A percentile compares a stretch with the other conserved stretches of the same genome.
Evolutionary conservation across 148 eudicot genomes (phyloP).

Genomic region (Nepenthes mirabilis): DNA sequence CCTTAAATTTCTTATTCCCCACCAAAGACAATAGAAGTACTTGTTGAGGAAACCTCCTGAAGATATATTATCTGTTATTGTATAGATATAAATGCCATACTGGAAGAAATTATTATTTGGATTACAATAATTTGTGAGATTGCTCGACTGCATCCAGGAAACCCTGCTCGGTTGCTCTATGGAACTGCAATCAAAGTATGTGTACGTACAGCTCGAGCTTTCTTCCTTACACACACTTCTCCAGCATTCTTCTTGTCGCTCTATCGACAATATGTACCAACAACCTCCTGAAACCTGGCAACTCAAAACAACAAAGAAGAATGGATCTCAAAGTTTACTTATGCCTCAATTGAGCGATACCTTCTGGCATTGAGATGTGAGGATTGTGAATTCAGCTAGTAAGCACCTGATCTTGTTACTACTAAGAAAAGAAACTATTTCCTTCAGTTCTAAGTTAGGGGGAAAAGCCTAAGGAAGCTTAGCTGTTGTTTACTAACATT

Average conservation of each 20-base stretch:
- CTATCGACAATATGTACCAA: slow-evolving; percentile 38
- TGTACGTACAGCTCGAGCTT: slow-evolving; percentile 15
- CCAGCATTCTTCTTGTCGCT: slow-evolving; percentile 50
- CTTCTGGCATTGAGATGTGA: too few species aligned
- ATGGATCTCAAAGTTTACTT: not conserved
- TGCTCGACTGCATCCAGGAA: slow-evolving; percentile 27
- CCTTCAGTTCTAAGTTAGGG: too few species aligned
- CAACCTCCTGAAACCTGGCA: slow-evolving; percentile 11
- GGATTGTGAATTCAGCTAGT: too few species aligned
- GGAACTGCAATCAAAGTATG: slow-evolving; percentile 32
- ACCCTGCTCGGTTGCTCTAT: slow-evolving; percentile 14
- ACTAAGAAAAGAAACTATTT: too few species aligned
- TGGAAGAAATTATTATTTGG: slow-evolving; percentile 19
- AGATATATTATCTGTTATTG: slow-evolving; percentile 19
- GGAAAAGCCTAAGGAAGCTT: too few species aligned
- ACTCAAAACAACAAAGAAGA: not conserved
- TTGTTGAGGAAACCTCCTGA: slow-evolving; percentile 36
- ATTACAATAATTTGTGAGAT: slow-evolving; percentile 24
- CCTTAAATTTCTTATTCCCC: slow-evolving; percentile 54
- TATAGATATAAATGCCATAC: slow-evolving; percentile 31
- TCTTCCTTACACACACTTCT: slow-evolving; percentile 26
- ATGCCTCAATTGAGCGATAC: not conserved
- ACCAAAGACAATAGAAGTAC: slow-evolving; percentile 47
- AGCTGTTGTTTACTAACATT: too few species aligned
- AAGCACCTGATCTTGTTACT: too few species aligned